A percentile compares a stretch with the other conserved stretches of the same genome.
Evolutionary conservation across 176 grass and related monocot genomes (phyloP).

Genomic region (Rhipidocladum racemiflorum): DNA sequence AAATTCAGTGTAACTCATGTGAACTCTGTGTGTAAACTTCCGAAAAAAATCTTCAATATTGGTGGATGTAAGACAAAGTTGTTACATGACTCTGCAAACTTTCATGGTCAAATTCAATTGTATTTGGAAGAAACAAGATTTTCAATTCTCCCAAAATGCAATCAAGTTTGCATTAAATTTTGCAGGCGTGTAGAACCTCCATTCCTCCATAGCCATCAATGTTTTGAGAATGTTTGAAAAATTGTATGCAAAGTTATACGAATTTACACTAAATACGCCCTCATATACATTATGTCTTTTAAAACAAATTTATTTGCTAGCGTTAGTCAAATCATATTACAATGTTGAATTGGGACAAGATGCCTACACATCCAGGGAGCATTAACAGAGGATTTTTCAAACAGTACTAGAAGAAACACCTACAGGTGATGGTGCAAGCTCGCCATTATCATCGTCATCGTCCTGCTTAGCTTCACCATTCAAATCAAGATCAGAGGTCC

Average conservation of each 20-base stretch:
- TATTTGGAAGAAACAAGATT: background rate
- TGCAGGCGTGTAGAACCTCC: background rate
- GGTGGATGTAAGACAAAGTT: too few relatives aligned
- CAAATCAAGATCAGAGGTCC: constrained; percentile 66
- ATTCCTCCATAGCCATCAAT: background rate
- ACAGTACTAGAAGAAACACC: constrained; percentile 12
- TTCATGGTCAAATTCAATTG: background rate
- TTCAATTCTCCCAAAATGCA: background rate
- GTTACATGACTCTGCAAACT: too few relatives aligned
- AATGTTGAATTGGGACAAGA: background rate
- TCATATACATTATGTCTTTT: too few relatives aligned
- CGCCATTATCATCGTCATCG: constrained; percentile 39
- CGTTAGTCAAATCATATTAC: background rate
- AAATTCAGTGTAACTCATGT: too few relatives aligned
- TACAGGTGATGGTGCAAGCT: constrained; percentile 36
- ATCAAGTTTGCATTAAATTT: background rate
- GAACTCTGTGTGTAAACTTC: too few relatives aligned
- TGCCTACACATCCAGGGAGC: background rate
- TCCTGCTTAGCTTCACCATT: constrained; percentile 76
- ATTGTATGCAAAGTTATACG: background rate
- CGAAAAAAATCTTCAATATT: too few relatives aligned
- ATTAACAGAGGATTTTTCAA: constrained; percentile 6
- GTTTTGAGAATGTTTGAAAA: background rate
- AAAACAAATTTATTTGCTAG: too few relatives aligned
- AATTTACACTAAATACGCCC: background rate